Base-by-base conservation (phyloP, 176 grass and related monocot genomes). In the Saccharum spontaneum region DNA sequence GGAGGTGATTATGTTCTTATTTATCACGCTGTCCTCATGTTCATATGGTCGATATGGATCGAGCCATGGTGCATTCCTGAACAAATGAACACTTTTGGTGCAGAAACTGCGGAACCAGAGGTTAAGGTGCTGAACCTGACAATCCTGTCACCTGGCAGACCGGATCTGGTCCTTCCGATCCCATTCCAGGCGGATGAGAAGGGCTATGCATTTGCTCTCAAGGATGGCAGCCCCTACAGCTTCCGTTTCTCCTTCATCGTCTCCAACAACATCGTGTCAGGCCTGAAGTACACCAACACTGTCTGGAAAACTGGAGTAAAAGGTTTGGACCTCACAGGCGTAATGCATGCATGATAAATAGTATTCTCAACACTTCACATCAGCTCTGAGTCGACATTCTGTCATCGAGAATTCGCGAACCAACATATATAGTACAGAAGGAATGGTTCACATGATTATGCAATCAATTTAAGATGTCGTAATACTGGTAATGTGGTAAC, bases 241-340 rank as follows among this genome's bases (percentile, higher is more conserved):
- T 92, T 97, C 82, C 92, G 92, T n/a, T 97, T 97, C 91, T 84
- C 83, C 4, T 90, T 97, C 91, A 61, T 83, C 26, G 94, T 94
- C 73, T 86, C 82, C 79, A 97, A 97, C 84, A 97, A 97, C 74
- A 97, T 97, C 20, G 94, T 97, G 57, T 97, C 94, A 1, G 94
- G 94, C 9, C 91, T 97, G 64, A 92, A 92, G 69, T 97, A 97
- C 85, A 93, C 91, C 64, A 91, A 94, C 73, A 97, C 94, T 8
- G 91, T 97, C 37, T 97, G 94, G 94, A 97, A 97, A 82, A 97
- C 89, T 59, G 84, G 85, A 65, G 85, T 97, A 71, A 85, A 79
- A 97, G 94, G 94, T 97, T 55, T 80, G 15, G 41, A 87, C 24
- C 44, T 37, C 18, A 48, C 36, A 37, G 14, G 45, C 1, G 10